Conservation (phyloP, 2,329 filamentous ascomycete species). For the Hypoxylon sp. region DNA sequence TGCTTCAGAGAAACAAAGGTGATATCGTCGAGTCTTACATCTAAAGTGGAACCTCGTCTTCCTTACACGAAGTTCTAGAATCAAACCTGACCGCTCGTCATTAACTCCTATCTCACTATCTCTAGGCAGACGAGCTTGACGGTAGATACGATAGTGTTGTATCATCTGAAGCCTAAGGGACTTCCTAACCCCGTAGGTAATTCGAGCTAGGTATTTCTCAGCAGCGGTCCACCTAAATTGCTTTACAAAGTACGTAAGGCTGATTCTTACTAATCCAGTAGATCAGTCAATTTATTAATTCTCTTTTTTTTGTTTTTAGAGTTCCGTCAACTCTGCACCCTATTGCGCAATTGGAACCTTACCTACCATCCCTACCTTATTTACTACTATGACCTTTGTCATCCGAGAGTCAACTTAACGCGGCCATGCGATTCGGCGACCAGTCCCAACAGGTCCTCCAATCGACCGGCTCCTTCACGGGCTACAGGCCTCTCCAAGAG, state of each 20-base stretch:
- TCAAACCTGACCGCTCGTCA: background rate
- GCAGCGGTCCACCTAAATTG: conserved; percentile 19
- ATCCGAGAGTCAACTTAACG: conserved; percentile 39
- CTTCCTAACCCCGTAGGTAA: conserved; percentile 21
- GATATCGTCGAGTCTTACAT: background rate
- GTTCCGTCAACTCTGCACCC: conserved; percentile 44
- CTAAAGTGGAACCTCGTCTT: background rate
- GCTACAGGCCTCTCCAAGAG: conserved; percentile 62
- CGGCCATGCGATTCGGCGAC: conserved; percentile 55
- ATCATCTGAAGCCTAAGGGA: background rate
- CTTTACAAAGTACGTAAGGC: too few relatives aligned
- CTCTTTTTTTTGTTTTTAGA: conserved; percentile 24
- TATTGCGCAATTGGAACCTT: conserved; percentile 47
- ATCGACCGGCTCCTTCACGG: conserved; percentile 71
- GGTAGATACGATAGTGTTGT: background rate
- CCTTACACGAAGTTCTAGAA: background rate
- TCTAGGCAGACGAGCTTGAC: background rate
- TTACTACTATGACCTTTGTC: conserved; percentile 48
- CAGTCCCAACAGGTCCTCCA: conserved; percentile 61
- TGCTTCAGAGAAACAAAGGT: background rate
- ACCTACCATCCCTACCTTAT: conserved; percentile 8
- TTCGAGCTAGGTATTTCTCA: background rate
- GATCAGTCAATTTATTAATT: conserved; percentile 14
- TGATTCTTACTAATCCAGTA: background rate
- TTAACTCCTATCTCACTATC: background rate